Conservation (phyloP, 306 rosid genomes). For the Alnus glutinosa region DNA sequence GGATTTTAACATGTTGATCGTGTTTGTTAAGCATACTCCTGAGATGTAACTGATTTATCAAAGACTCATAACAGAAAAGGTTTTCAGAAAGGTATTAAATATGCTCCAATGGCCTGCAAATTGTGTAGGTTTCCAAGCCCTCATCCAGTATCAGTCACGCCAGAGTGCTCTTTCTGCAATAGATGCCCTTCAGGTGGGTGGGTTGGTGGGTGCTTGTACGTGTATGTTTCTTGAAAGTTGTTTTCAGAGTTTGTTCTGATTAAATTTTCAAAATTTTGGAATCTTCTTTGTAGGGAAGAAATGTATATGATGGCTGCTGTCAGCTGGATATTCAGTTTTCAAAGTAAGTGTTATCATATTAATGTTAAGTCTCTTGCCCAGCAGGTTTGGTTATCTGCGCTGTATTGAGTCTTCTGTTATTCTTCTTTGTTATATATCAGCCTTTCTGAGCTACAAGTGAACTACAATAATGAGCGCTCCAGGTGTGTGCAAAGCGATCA, state of each 20-base stretch:
- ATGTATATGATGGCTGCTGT: slow-evolving; percentile 97
- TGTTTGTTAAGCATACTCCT: not conserved
- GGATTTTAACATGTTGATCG: not conserved
- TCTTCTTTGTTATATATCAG: slow-evolving; percentile 51
- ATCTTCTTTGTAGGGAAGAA: slow-evolving; percentile 70
- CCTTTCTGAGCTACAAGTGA: slow-evolving; percentile 97
- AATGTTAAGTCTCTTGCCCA: not conserved
- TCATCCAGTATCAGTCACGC: slow-evolving; percentile 80
- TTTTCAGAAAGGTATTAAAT: slow-evolving; percentile 23
- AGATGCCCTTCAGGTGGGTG: slow-evolving; percentile 82
- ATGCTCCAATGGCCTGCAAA: slow-evolving; percentile 32
- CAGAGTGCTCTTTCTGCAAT: slow-evolving; percentile 89
- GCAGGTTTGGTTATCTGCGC: not conserved
- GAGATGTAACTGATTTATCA: slow-evolving; percentile 11
- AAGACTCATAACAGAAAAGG: not conserved
- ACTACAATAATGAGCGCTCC: slow-evolving; percentile 96
- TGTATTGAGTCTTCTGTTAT: not conserved
- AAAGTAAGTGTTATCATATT: slow-evolving; percentile 60
- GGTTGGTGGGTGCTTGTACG: slow-evolving; percentile 14
- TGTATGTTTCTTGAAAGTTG: slow-evolving; percentile 12
- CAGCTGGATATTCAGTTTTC: slow-evolving; percentile 97
- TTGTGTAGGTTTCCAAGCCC: slow-evolving; percentile 93
- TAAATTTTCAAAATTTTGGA: slow-evolving; percentile 25
- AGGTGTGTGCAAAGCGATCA: slow-evolving; percentile 55
- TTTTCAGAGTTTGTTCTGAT: slow-evolving; percentile 26